Percentiles rank a stretch among this genome's conserved stretches.
Evolutionary conservation across 2,329 filamentous ascomycete species (phyloP).

Genomic region (Fusarium sp.): DNA sequence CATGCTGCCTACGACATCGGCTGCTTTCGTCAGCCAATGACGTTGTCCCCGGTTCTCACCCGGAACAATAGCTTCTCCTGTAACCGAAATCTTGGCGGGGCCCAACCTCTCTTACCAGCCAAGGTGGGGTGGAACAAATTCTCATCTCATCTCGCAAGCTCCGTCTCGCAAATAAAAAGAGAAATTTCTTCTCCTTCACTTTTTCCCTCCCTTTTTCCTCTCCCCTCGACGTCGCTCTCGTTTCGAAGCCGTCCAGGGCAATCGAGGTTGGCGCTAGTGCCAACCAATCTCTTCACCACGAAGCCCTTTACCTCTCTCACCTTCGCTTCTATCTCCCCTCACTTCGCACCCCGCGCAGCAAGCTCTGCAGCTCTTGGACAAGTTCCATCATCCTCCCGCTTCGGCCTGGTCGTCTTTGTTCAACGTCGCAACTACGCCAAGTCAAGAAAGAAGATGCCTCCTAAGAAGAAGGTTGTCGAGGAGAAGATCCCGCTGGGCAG

Average conservation of each 20-base stretch:
- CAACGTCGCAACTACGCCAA: conserved; percentile 69
- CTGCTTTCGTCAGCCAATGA: conserved; percentile 45
- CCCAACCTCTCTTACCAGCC: conserved; percentile 43
- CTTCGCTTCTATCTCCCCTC: conserved; percentile 66
- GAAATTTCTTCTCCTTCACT: conserved; percentile 33
- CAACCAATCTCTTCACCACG: conserved; percentile 55
- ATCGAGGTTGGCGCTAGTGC: conserved; percentile 57
- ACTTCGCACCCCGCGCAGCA: conserved; percentile 70
- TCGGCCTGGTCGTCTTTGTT: conserved; percentile 63
- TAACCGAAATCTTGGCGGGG: conserved; percentile 20
- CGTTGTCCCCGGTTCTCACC: conserved; percentile 15
- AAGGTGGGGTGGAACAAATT: conserved; percentile 49
- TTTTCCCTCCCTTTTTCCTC: conserved; percentile 18
- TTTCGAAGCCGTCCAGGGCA: conserved; percentile 45
- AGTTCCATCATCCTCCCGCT: conserved; percentile 62
- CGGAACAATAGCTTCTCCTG: conserved; percentile 35
- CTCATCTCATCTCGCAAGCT: conserved; percentile 46
- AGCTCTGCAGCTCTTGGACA: conserved; percentile 71
- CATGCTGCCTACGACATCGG: conserved; percentile 17
- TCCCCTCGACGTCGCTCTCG: conserved; percentile 38
- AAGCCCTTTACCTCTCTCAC: conserved; percentile 53
- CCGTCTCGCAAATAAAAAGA: conserved; percentile 41
- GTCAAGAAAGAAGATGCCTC: conserved; percentile 84
- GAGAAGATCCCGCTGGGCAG: conserved; percentile 97
- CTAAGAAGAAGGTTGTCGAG: conserved; percentile 92